phyloP scores from a whole-genome alignment of 2,329 filamentous ascomycete genomes.

The Epichloe aotearoae region DNA sequence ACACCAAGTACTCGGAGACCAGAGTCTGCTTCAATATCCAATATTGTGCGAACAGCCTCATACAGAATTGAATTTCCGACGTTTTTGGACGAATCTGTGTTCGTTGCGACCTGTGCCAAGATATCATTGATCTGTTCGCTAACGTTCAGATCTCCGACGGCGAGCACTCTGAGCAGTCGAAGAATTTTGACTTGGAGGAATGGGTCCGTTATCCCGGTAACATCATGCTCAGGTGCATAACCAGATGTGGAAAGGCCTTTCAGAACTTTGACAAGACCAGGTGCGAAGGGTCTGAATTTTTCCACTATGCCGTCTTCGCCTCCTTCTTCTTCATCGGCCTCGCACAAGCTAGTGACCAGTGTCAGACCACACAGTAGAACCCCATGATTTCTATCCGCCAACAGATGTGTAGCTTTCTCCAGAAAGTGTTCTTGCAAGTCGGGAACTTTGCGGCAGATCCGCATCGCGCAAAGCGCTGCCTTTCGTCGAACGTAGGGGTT shows the following conservation, averaged over 20 bases:
- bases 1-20: conserved; percentile 88
- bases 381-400: conserved; percentile 91
- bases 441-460: conserved; percentile 94
- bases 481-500: conserved; percentile 98
- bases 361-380: conserved; percentile 89
- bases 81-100: conserved; percentile 96
- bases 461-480: conserved; percentile 96
- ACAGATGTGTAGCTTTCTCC: conserved; percentile 77
- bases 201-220: conserved; percentile 93
- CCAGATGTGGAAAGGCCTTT: conserved; percentile 90
- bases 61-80: conserved; percentile 97
- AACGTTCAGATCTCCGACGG: conserved; percentile 70
- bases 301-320: conserved; percentile 84
- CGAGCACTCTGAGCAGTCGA: conserved; percentile 71
- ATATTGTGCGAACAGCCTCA: conserved; percentile 89
- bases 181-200: conserved; percentile 97
- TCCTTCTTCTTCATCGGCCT: conserved; percentile 84
- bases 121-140: conserved; percentile 99
- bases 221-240: conserved; percentile 95
- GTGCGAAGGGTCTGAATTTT: conserved; percentile 78
- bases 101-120: conserved; percentile 90
- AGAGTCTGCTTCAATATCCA: conserved; percentile 96
- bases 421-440: conserved; percentile 95
- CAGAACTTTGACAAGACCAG: conserved; percentile 73
- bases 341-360: conserved; percentile 80